phyloP scores from a whole-genome alignment of 73 alveolate species.

The Paramecium tetraurelia region DNA sequence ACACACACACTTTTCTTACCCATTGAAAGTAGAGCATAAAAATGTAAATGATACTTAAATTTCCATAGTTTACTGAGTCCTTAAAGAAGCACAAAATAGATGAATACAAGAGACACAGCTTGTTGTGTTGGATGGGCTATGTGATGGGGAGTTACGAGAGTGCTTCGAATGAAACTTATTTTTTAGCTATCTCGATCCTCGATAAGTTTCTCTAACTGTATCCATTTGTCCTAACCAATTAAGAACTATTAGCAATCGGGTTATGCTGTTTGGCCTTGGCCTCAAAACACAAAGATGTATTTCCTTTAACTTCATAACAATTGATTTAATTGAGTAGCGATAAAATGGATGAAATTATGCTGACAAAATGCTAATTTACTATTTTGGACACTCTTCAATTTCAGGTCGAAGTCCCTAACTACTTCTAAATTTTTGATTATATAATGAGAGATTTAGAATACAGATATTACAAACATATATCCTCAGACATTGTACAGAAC shows the following conservation, averaged over 20 bases:
- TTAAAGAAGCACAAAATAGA: not conserved
- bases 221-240: not conserved
- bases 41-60: not conserved
- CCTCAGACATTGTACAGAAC: not conserved
- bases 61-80: not conserved
- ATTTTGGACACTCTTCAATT: not conserved
- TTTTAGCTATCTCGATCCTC: not conserved
- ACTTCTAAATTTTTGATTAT: not conserved
- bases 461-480: not conserved
- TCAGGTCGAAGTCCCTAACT: not conserved
- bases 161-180: not conserved
- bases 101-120: not conserved
- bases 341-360: not conserved
- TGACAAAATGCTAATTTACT: not conserved
- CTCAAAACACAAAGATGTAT: not conserved
- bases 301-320: not conserved
- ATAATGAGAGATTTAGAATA: conserved; percentile 10
- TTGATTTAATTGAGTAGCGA: not conserved
- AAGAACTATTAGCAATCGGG: not conserved
- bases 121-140: not conserved
- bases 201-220: not conserved
- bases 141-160: not conserved
- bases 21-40: not conserved
- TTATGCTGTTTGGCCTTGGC: not conserved
- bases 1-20: not conserved